Conservation (phyloP, 495 filamentous ascomycete genomes). For the Apodospora peruviana region DNA sequence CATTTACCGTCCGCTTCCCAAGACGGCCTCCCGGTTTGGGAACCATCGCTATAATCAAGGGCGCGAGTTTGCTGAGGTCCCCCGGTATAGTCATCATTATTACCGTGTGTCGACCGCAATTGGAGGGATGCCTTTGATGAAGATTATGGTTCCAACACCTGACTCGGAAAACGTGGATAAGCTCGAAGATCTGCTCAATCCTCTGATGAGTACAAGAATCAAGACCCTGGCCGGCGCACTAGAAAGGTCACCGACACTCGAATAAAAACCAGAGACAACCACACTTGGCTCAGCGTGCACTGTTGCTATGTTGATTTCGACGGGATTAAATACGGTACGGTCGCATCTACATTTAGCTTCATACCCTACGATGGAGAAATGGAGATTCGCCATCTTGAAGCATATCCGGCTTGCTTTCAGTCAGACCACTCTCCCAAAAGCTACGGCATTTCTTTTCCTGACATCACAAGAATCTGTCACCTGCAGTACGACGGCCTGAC, state of each 20-base stretch:
- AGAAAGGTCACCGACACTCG: neutral
- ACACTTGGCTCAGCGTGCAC: conserved; percentile 1
- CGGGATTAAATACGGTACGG: conserved; percentile 29
- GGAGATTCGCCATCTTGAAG: conserved; percentile 21
- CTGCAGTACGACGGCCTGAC: conserved; percentile 31
- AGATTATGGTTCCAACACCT: neutral
- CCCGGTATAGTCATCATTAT: conserved; percentile 2
- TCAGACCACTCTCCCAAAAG: conserved; percentile 12
- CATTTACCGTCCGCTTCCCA: conserved; percentile 8
- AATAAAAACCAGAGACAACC: no score
- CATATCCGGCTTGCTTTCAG: conserved; percentile 25
- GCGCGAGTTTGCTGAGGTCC: neutral
- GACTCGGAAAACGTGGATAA: neutral
- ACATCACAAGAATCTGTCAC: conserved; percentile 22
- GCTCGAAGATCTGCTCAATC: neutral
- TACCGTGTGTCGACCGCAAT: conserved; percentile 3
- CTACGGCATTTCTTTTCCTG: conserved; percentile 26
- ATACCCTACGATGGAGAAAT: conserved; percentile 27
- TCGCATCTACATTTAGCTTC: conserved; percentile 22
- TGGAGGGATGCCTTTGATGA: conserved; percentile 3
- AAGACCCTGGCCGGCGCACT: neutral
- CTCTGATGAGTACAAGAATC: neutral
- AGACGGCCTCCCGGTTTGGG: neutral
- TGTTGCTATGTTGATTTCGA: conserved; percentile 33
- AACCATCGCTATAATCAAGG: neutral